These are phyloP conservation scores for Parietichytrium sp. DNA, from an alignment of 108 stramenopile species.

Conservation along the genomic window DNA sequence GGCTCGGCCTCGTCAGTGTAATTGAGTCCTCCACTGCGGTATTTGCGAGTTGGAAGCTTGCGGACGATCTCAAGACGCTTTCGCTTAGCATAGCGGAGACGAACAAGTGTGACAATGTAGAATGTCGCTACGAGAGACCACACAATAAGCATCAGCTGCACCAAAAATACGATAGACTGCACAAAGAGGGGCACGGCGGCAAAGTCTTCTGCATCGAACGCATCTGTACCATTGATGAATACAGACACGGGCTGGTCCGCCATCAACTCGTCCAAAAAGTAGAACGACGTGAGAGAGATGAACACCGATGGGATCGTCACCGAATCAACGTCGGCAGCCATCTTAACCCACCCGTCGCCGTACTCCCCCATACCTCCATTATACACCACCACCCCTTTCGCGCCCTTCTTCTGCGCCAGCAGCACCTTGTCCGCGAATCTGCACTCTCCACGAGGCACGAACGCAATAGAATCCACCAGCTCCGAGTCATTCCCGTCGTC, in stretches of 20 bases:
- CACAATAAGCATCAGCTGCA: background rate
- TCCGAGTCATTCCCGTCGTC: no score
- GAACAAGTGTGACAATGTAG: background rate
- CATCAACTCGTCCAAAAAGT: background rate
- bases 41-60: slow-evolving; percentile 30
- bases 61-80: slow-evolving; percentile 19
- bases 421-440: background rate
- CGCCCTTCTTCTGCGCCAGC: background rate
- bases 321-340: background rate
- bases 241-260: background rate
- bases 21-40: background rate
- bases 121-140: slow-evolving; percentile 33
- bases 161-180: slow-evolving; percentile 5
- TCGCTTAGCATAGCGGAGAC: background rate
- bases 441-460: slow-evolving; percentile 18
- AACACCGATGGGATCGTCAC: slow-evolving; percentile 1
- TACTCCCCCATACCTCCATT: background rate
- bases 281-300: background rate
- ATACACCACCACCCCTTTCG: background rate
- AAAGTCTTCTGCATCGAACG: background rate
- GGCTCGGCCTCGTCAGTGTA: background rate
- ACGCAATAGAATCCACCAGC: background rate
- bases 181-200: background rate
- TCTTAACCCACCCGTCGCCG: background rate
- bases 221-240: slow-evolving; percentile 7